Conservation (phyloP, 2,329 filamentous ascomycete genomes). For the Diaporthe sp. region DNA sequence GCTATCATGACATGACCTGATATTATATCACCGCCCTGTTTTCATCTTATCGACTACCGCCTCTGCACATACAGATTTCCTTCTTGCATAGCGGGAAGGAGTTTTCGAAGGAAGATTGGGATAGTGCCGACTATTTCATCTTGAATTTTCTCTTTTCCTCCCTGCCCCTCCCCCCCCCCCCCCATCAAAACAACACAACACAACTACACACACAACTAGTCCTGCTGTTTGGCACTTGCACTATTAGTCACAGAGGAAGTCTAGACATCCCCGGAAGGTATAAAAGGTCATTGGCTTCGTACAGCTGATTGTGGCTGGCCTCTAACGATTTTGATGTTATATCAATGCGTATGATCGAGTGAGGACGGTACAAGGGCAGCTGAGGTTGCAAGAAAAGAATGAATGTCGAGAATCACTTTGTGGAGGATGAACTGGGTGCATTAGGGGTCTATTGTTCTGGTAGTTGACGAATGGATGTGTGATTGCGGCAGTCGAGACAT, state of each 20-base stretch:
- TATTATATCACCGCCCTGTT: conserved; percentile 20
- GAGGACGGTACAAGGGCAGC: background rate
- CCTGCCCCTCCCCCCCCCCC: background rate
- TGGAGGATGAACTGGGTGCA: background rate
- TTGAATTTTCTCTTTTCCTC: background rate
- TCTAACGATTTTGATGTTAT: background rate
- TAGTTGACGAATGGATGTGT: conserved; percentile 19
- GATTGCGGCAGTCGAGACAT: background rate
- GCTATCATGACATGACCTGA: conserved; percentile 15
- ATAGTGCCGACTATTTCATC: background rate
- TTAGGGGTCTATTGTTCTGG: background rate
- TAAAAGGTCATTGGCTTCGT: background rate
- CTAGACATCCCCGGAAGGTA: background rate
- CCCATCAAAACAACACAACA: background rate
- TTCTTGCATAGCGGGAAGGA: conserved; percentile 34
- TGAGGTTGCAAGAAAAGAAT: background rate
- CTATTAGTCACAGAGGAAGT: background rate
- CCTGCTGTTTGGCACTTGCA: background rate
- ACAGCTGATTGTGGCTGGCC: background rate
- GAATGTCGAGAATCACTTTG: background rate
- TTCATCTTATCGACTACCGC: conserved; percentile 1
- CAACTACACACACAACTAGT: background rate
- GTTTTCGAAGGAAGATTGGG: conserved; percentile 1
- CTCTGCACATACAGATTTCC: conserved; percentile 24
- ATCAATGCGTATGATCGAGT: background rate